A percentile compares a stretch with the other conserved stretches of the same genome.
Evolutionary conservation across 1,139 yeast species (phyloP).

Genomic region (Protomyces gravidus): DNA sequence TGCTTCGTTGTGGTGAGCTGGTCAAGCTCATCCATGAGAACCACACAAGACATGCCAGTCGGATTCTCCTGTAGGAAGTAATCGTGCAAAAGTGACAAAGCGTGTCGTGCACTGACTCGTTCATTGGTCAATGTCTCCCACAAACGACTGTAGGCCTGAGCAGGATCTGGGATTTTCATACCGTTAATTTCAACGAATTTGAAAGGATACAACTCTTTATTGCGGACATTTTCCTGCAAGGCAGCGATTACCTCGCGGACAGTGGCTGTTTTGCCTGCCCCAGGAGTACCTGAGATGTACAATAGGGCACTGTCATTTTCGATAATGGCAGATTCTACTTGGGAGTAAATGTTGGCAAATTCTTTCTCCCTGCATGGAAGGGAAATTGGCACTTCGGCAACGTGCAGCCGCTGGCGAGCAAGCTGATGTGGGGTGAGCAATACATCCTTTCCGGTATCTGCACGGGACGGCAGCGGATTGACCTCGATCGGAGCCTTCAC

Average conservation of each 20-base stretch:
- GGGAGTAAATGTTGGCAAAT: conserved; percentile 65
- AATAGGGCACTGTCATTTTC: conserved; percentile 76
- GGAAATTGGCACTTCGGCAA: conserved; percentile 57
- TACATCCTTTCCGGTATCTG: conserved; percentile 7
- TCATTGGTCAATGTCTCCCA: conserved; percentile 73
- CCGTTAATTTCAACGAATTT: conserved; percentile 86
- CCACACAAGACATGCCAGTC: conserved; percentile 48
- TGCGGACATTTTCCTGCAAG: conserved; percentile 45
- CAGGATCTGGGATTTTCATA: conserved; percentile 75
- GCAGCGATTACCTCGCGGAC: conserved; percentile 78
- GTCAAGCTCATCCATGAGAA: conserved; percentile 86
- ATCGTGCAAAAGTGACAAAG: conserved; percentile 55
- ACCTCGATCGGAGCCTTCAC: conserved; percentile 30
- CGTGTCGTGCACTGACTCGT: conserved; percentile 59
- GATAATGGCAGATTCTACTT: conserved; percentile 70
- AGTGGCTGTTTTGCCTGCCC: conserved; percentile 95
- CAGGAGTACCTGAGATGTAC: conserved; percentile 95
- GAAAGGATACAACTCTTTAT: conserved; percentile 55
- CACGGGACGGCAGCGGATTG: conserved; percentile 35
- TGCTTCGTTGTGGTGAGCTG: conserved; percentile 83
- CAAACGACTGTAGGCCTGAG: conserved; percentile 73
- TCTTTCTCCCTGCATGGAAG: conserved; percentile 89
- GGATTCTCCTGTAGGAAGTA: conserved; percentile 46
- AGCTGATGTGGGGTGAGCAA: conserved; percentile 45
- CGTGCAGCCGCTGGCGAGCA: conserved; percentile 59